These are phyloP conservation scores for Linderniella brevidens DNA, from an alignment of 257 asterid genomes.

Conservation along the genomic window DNA sequence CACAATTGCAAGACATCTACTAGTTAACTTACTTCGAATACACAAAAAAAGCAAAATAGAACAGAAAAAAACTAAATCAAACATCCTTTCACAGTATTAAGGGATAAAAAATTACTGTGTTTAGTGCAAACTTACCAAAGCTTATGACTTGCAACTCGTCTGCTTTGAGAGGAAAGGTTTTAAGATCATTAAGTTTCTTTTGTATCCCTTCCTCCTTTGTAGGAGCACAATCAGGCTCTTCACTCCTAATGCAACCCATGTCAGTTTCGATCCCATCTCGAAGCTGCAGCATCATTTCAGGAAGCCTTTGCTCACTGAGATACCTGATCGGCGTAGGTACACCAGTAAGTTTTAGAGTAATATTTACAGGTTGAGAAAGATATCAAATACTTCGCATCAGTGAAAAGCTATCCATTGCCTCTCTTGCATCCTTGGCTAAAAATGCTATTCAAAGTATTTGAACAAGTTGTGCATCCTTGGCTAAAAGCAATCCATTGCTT, in stretches of 20 bases:
- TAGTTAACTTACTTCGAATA: too few relatives aligned
- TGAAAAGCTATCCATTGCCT: too few relatives aligned
- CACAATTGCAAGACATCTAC: too few relatives aligned
- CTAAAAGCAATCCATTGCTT: too few relatives aligned
- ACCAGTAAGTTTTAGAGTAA: not conserved
- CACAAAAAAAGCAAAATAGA: slow-evolving; percentile 6
- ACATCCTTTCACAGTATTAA: slow-evolving; percentile 1
- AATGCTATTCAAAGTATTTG: not conserved
- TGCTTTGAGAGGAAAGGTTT: slow-evolving; percentile 42
- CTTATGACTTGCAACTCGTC: slow-evolving; percentile 54
- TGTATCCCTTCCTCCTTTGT: slow-evolving; percentile 33
- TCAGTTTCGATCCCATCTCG: slow-evolving; percentile 35
- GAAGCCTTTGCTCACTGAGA: slow-evolving; percentile 69
- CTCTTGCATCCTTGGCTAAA: not conserved
- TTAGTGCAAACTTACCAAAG: slow-evolving; percentile 39
- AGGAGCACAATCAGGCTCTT: slow-evolving; percentile 32
- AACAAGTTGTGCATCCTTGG: too few relatives aligned
- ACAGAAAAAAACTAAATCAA: slow-evolving; percentile 1
- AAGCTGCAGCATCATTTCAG: slow-evolving; percentile 58
- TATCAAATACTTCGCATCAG: too few relatives aligned
- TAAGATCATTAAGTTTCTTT: slow-evolving; percentile 42
- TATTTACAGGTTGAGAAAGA: not conserved
- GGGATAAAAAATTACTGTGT: slow-evolving; percentile 2
- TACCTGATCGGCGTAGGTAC: slow-evolving; percentile 34
- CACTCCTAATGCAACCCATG: slow-evolving; percentile 21